Percentiles rank a stretch among this genome's conserved stretches.
Evolutionary conservation across 495 filamentous ascomycete species (phyloP).

Genomic region (Penicillium parvum): DNA sequence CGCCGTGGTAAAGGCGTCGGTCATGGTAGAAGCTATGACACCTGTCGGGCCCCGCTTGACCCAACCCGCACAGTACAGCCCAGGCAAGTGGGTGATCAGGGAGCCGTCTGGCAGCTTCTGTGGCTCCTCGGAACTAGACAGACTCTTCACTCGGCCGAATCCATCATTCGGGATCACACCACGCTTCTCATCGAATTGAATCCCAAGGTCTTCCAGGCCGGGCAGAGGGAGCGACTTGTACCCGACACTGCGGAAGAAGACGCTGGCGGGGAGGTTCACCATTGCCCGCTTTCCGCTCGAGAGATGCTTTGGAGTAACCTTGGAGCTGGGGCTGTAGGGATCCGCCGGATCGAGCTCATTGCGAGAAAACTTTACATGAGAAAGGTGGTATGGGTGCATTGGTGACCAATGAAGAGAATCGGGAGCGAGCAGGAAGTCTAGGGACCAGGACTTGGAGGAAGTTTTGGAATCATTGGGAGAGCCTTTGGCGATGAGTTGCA

Average conservation of each 20-base stretch:
- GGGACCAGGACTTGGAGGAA: slow-evolving; percentile 67
- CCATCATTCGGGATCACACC: slow-evolving; percentile 86
- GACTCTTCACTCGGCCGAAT: slow-evolving; percentile 62
- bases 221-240: slow-evolving; percentile 77
- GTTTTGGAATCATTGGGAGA: slow-evolving; percentile 45
- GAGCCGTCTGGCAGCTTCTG: slow-evolving; percentile 33
- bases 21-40: slow-evolving; percentile 95
- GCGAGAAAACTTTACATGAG: slow-evolving; percentile 60
- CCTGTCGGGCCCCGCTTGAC: slow-evolving; percentile 93
- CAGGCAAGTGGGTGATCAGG: slow-evolving; percentile 55
- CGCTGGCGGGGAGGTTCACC: slow-evolving; percentile 50
- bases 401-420: slow-evolving; percentile 56
- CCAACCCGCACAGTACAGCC: slow-evolving; percentile 93
- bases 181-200: slow-evolving; percentile 67
- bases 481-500: slow-evolving; percentile 74
- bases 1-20: slow-evolving; percentile 85
- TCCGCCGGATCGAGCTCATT: slow-evolving; percentile 50
- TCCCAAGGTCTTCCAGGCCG: slow-evolving; percentile 69
- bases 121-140: slow-evolving; percentile 17
- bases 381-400: slow-evolving; percentile 42
- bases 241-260: slow-evolving; percentile 88
- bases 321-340: slow-evolving; percentile 41
- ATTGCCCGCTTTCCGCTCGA: slow-evolving; percentile 42
- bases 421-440: slow-evolving; percentile 79
- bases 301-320: slow-evolving; percentile 34